phyloP scores from a whole-genome alignment of 202 grass and related monocot genomes.

The Panicum virgatum region DNA sequence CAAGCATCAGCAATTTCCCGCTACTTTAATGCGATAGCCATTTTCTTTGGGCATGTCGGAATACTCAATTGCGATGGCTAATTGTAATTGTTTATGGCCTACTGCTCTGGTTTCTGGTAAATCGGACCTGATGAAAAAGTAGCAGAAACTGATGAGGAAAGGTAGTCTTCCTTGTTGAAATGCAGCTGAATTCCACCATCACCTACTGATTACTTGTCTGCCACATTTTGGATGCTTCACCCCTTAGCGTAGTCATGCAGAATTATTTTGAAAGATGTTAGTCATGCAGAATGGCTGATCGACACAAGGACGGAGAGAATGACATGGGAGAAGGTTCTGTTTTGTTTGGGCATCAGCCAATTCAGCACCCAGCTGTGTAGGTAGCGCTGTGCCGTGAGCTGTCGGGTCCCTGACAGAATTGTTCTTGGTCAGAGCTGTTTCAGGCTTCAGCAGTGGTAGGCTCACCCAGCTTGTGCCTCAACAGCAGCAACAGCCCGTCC shows the following conservation, averaged over 20 bases:
- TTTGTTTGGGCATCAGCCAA: conserved; percentile 19
- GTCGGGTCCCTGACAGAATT: conserved; percentile 3
- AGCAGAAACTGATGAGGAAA: background rate
- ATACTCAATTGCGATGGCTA: background rate
- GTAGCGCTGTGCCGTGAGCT: conserved; percentile 26
- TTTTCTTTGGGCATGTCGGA: background rate
- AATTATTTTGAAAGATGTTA: too few species aligned
- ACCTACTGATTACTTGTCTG: background rate
- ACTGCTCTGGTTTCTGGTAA: background rate
- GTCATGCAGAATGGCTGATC: background rate
- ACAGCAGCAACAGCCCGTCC: conserved; percentile 13
- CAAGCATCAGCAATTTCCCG: background rate
- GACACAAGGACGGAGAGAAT: background rate
- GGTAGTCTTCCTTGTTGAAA: background rate
- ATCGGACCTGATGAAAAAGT: background rate
- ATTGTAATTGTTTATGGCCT: background rate
- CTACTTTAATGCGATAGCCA: background rate
- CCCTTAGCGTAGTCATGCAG: background rate
- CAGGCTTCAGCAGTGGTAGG: conserved; percentile 12
- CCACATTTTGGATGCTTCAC: too few species aligned
- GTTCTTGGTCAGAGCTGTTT: conserved; percentile 10
- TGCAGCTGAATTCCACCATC: background rate
- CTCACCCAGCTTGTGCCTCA: conserved; percentile 11
- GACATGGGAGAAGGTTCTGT: conserved; percentile 19
- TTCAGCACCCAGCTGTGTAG: background rate